phyloP scores from a whole-genome alignment of 2,329 filamentous ascomycete species.

The Verticillium albo-atrum region DNA sequence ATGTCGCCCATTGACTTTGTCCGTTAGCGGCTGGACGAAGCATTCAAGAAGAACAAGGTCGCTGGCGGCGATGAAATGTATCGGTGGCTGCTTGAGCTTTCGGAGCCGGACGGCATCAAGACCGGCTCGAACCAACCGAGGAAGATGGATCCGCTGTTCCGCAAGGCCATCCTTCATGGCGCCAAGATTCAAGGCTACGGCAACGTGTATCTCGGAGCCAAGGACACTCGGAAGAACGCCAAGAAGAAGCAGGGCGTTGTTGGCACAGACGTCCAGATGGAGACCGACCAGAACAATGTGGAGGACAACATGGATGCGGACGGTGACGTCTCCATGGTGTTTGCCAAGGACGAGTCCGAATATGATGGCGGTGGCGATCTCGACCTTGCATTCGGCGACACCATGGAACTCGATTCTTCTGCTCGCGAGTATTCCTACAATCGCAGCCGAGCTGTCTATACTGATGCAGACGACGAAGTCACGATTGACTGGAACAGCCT shows the following conservation, averaged over 20 bases:
- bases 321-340: no score
- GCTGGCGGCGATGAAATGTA: not conserved
- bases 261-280: not conserved
- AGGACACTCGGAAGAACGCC: not conserved
- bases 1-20: constrained; percentile 35
- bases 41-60: constrained; percentile 2
- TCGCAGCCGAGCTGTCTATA: no score
- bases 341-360: no score
- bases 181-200: constrained; percentile 9
- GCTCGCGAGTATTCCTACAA: no score
- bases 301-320: no score
- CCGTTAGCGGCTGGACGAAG: constrained; percentile 24
- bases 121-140: not conserved
- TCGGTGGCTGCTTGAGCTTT: not conserved
- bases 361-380: no score
- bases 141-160: constrained; percentile 18
- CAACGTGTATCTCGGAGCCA: not conserved
- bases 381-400: no score
- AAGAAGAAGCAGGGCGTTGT: not conserved
- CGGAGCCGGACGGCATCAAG: not conserved
- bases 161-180: constrained; percentile 20
- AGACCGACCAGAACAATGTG: no score
- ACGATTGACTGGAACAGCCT: no score
- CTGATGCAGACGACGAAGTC: no score
- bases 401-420: no score